A percentile compares a stretch with the other conserved stretches of the same genome.
phyloP scores from a whole-genome alignment of 2,329 filamentous ascomycete species.

The Penicillium sp. region DNA sequence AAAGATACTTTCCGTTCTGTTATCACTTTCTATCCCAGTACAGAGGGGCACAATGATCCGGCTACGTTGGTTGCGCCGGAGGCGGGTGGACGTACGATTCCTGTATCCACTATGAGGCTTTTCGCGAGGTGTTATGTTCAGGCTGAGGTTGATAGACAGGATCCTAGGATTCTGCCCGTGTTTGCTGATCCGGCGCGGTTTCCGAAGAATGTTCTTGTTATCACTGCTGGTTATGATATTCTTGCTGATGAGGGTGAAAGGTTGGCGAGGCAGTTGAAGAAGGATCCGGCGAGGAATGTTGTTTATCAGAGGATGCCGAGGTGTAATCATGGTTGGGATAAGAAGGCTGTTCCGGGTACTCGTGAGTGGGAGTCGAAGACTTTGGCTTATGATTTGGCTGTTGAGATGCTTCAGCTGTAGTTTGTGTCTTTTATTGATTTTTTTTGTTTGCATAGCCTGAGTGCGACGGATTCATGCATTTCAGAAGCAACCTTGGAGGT shows the following conservation, averaged over 20 bases:
- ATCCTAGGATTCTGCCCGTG: background rate
- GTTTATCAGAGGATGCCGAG: background rate
- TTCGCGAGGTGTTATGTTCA: background rate
- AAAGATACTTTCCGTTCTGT: slow-evolving; percentile 1
- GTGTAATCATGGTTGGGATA: slow-evolving; percentile 1
- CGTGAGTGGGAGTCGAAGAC: background rate
- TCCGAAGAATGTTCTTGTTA: slow-evolving; percentile 1
- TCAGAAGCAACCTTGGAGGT: background rate
- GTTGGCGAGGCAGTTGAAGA: background rate
- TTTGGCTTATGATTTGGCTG: slow-evolving; percentile 4
- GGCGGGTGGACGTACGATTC: background rate
- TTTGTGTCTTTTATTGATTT: background rate
- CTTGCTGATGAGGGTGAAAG: slow-evolving; percentile 3
- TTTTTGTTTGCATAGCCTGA: background rate
- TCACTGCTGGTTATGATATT: slow-evolving; percentile 1
- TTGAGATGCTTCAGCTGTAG: slow-evolving; percentile 1
- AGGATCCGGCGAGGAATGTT: background rate
- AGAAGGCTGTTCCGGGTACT: background rate
- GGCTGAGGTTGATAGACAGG: background rate
- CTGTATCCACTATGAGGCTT: background rate
- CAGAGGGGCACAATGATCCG: background rate
- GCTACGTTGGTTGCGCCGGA: slow-evolving; percentile 2
- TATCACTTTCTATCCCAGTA: slow-evolving; percentile 3
- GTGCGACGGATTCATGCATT: background rate
- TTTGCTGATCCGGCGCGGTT: background rate